Evolutionary conservation across 1,139 yeast genomes (phyloP), one percentile per base, ranked within the genome.

Genomic region (Candida sanyaensis): DNA sequence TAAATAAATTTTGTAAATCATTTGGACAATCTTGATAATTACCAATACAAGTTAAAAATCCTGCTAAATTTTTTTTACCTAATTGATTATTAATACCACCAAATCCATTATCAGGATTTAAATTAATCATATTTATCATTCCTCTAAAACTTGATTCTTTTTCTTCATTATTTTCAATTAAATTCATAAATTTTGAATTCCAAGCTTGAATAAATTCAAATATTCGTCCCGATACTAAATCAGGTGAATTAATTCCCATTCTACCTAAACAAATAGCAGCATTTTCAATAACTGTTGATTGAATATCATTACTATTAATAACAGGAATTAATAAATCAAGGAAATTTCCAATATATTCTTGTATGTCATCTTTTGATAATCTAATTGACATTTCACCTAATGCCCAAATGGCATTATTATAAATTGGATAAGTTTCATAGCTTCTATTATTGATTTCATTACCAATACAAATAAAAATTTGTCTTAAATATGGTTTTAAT

Each of bases 231-330:
- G 87, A 78, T 8, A 75, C 50, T 42, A 84, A 72, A 37, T 77
- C 75, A 24, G 80, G 81, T 34, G 81, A 80, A 47, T 77, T 70
- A 33, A 84, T 65, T 3, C 96, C 97, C 62, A 92, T 71, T 55
- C 98, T 79, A n/a, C 98, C 98, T 49, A 93, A 72, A 38, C 98
- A 87, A 48, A 91, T 88, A n/a, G 96, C 96, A 1, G 92, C 84
- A 64, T 93, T 93, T 61, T 92, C 98, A 56, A 86, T 64, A 4
- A 93, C 88, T 0, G 90, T 78, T 38, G 75, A 75, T 51, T 80
- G 83, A 21, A 82, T 77, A 51, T 82, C 84, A 28, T 79, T 63
- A 47, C 83, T 71, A 50, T 79, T 73, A 45, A 92, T 69, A 23
- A 90, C 74, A 11, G 88, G 88, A 21, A 89, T 78, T 47, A 92